Conservation (phyloP, 2,329 filamentous ascomycete species). For the Pseudophaeomoniella oleicola region DNA sequence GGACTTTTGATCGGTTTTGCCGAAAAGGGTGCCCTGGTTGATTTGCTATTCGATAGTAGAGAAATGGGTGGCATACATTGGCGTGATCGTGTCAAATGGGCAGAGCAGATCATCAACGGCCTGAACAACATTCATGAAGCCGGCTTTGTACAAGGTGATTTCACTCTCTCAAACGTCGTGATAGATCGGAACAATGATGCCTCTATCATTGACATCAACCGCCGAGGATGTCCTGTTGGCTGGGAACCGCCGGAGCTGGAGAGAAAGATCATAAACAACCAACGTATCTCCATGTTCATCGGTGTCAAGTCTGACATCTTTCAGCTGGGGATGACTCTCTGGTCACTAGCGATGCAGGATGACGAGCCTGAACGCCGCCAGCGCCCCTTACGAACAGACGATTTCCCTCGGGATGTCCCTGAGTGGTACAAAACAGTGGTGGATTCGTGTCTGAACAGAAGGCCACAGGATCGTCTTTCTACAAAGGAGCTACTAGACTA, state of each 20-base stretch:
- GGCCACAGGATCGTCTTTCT: constrained; percentile 57
- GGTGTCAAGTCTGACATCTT: constrained; percentile 95
- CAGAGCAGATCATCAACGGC: constrained; percentile 76
- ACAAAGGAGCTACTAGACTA: constrained; percentile 56
- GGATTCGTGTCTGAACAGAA: constrained; percentile 58
- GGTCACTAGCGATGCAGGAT: constrained; percentile 73
- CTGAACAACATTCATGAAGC: constrained; percentile 88
- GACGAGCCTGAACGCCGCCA: constrained; percentile 77
- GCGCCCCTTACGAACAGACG: constrained; percentile 49
- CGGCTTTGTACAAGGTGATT: constrained; percentile 94
- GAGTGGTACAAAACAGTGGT: constrained; percentile 66
- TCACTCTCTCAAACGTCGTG: constrained; percentile 94
- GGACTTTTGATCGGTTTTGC: constrained; percentile 83
- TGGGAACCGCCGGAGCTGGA: constrained; percentile 95
- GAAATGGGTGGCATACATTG: constrained; percentile 46
- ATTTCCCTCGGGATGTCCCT: constrained; percentile 50
- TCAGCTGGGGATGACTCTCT: constrained; percentile 93
- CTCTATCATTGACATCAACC: constrained; percentile 97
- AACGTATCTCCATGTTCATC: constrained; percentile 92
- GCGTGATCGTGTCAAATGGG: constrained; percentile 70
- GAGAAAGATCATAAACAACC: constrained; percentile 69
- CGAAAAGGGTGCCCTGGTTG: constrained; percentile 72
- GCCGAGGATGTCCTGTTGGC: constrained; percentile 87
- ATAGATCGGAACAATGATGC: constrained; percentile 73
- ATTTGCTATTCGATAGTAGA: constrained; percentile 71